Conservation (phyloP, 2,329 filamentous ascomycete species). For the Aulographum hederae region DNA sequence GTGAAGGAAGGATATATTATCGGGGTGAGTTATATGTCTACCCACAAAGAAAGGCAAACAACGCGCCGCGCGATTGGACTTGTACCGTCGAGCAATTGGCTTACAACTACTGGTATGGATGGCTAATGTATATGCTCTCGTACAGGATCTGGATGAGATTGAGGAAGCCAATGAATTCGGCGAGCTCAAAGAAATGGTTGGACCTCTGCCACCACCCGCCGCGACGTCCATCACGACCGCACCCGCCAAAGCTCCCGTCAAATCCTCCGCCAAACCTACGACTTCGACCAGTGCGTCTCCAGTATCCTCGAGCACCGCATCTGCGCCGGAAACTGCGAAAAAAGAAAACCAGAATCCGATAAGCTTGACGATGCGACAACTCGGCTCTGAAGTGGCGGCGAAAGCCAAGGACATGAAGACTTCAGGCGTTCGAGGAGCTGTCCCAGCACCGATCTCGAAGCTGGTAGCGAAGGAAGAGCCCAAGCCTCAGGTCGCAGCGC, state of each 20-base stretch:
- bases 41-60: slow-evolving; percentile 10
- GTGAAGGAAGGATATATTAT: slow-evolving; percentile 76
- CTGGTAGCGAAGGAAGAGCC: too few species aligned
- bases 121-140: too few species aligned
- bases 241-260: slow-evolving; percentile 8
- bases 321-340: slow-evolving; percentile 1
- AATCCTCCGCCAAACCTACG: slow-evolving; percentile 1
- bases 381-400: neutral
- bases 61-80: neutral
- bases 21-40: too few species aligned
- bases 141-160: slow-evolving; percentile 70
- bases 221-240: slow-evolving; percentile 12
- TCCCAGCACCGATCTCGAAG: too few species aligned
- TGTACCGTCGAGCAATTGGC: neutral
- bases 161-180: slow-evolving; percentile 99
- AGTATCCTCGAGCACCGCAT: neutral
- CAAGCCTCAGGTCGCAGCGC: too few species aligned
- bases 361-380: neutral
- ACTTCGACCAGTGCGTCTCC: neutral
- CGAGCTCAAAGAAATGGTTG: slow-evolving; percentile 74
- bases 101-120: slow-evolving; percentile 5
- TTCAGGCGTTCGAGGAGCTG: too few species aligned
- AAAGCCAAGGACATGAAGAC: neutral
- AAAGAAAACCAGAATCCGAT: slow-evolving; percentile 3
- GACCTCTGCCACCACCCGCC: slow-evolving; percentile 24